Evolutionary conservation across 2,329 filamentous ascomycete species (phyloP).

Genomic region (Verticillium zaregamsianum): DNA sequence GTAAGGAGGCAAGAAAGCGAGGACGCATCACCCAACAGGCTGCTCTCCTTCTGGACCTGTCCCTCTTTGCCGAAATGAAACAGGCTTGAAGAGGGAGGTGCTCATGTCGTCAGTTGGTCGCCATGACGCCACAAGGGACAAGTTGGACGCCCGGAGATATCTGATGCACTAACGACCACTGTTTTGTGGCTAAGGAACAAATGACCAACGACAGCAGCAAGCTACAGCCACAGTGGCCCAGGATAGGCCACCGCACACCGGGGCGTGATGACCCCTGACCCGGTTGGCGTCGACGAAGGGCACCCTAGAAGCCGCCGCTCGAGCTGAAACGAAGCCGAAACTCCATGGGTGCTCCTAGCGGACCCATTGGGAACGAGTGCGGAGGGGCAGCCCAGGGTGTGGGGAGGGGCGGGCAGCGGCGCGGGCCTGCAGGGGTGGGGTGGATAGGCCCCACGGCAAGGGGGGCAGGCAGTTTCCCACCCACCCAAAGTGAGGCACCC

Average conservation of each 20-base stretch:
- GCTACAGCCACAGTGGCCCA: neutral
- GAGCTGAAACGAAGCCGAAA: neutral
- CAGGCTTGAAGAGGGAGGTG: neutral
- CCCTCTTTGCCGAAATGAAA: neutral
- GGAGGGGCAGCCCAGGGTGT: slow-evolving; percentile 7
- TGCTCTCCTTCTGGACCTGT: neutral
- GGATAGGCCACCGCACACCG: neutral
- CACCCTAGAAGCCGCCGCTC: neutral
- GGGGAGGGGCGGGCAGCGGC: slow-evolving; percentile 1
- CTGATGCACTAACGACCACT: neutral
- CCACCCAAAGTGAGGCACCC: neutral
- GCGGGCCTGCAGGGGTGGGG: neutral
- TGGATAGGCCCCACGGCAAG: neutral
- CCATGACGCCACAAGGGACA: neutral
- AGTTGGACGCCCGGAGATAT: neutral
- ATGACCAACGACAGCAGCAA: neutral
- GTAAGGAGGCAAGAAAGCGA: neutral
- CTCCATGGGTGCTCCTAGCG: neutral
- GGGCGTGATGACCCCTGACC: neutral
- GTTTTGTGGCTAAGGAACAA: neutral
- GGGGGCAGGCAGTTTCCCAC: neutral
- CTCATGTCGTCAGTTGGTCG: neutral
- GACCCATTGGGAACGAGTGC: neutral
- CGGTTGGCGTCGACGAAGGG: neutral
- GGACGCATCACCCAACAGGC: neutral